Evolutionary conservation across 208 protist genomes (phyloP), one percentile per base, ranked within the genome.

Genomic region (Leishmania martiniquensis): DNA sequence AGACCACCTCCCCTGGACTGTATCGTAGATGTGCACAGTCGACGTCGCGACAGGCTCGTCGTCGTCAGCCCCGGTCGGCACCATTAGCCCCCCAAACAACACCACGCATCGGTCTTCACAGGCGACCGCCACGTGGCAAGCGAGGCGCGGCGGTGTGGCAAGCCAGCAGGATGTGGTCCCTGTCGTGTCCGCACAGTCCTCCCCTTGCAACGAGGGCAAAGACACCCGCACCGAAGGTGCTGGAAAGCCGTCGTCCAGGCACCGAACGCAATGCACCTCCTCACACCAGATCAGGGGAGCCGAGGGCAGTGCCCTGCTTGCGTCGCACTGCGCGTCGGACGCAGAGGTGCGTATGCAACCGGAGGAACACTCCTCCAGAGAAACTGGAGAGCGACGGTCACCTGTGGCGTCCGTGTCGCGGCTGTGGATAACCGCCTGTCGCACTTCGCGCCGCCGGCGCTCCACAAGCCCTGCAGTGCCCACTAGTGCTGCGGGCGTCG

Each of bases 91-190:
- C 20, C 89, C 89, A 75, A 91, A 93, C 7, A 90, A 32, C 45
- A 82, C 80, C 47, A 93, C 88, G 22, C 49, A 76, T 2, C 86
- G 77, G 9, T 77, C 60, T 20, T 59, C 83, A 66, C 80, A 86
- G 51, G 71, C 42, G 49, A 87, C 84, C 22, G 89, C 89, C 63
- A 85, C 80, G 77, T 93, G 89, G 52, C 85, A 91, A 0, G 87
- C 85, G 12, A 93, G 15, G 25, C 81, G 85, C 55, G 87, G 89
- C 9, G 85, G 54, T 3, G 68, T 15, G 29, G 22, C 42, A 69
- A 69, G 34, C 29, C 7, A 20, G 34, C 47, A 17, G 5, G 32
- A 12, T 49, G 22, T 20, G 44, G 44, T 10, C 15, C 5, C 39
- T 34, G n/a, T 2, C 57, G 3, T 15, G 7, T 77, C 45, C 25